These are phyloP conservation scores for Pythium apleroticum DNA, from an alignment of 352 stramenopile species.

Conservation along the genomic window DNA sequence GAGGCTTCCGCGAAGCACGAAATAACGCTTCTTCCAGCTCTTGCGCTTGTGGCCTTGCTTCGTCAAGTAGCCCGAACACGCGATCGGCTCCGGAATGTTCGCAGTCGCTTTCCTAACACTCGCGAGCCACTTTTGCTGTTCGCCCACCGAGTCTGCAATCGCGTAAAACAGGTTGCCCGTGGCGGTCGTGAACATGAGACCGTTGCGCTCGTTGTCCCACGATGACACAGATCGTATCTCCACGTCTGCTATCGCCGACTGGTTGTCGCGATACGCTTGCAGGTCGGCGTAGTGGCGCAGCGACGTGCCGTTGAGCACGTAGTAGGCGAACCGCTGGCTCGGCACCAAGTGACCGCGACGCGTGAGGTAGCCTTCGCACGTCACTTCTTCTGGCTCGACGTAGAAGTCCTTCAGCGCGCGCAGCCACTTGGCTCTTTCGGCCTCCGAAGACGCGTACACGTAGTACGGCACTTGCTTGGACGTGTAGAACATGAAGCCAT, in stretches of 20 bases:
- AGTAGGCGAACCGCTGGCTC: constrained; percentile 86
- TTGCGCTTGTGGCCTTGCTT: constrained; percentile 91
- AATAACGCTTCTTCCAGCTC: constrained; percentile 91
- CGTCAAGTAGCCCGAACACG: constrained; percentile 83
- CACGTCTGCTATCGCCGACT: constrained; percentile 83
- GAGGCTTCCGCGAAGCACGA: constrained; percentile 74
- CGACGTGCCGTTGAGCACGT: constrained; percentile 80
- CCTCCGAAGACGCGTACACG: constrained; percentile 83
- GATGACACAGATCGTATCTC: constrained; percentile 72
- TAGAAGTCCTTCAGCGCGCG: constrained; percentile 84
- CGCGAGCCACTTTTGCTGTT: constrained; percentile 85
- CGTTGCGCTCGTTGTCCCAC: constrained; percentile 82
- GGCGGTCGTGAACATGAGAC: constrained; percentile 85
- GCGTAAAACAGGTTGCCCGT: constrained; percentile 87
- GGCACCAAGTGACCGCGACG: constrained; percentile 84
- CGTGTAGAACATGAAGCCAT: constrained; percentile 91
- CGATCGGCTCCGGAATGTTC: constrained; percentile 70
- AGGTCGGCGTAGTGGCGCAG: constrained; percentile 84
- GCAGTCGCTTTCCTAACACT: constrained; percentile 70
- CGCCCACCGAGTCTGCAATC: constrained; percentile 65
- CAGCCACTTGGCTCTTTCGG: constrained; percentile 75
- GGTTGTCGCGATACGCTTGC: constrained; percentile 81
- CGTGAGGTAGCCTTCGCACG: constrained; percentile 86
- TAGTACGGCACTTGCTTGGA: constrained; percentile 90
- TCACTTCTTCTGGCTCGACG: constrained; percentile 82